Base-by-base conservation (phyloP, 2,329 filamentous ascomycete genomes). In the Aureobasidium sp. region DNA sequence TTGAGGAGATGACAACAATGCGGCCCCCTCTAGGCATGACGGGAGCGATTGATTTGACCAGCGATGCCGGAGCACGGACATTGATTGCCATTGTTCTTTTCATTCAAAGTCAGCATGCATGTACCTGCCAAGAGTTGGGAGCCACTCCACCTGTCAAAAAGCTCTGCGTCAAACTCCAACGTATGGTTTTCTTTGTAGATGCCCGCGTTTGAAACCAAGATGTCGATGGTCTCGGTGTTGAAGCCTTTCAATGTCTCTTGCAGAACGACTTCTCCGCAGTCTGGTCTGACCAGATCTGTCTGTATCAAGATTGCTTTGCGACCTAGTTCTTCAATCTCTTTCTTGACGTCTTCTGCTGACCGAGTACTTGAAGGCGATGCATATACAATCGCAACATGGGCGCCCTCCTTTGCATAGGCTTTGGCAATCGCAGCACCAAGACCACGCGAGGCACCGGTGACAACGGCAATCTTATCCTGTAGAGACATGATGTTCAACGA, bases 141-240 rank as follows among this genome's bases (percentile, higher is more conserved):
- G 3, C 6, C 2, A 37, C 54, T 59, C 9, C 9, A 59, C 54
- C 40, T 59, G 17, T 61, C 59, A 15, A 61, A 61, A 2, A 52
- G 7, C 11, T 44, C 48, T 6, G 37, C 17, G 5, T 50, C 47
- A 14, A 61, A 61, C 1, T 52, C 59, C 14, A 61, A 29, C 0
- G 59, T 52, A 39, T 61, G 47, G 11, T 45, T 56, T 12, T 52
- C 48, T 12, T 48, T 33, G 39, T 31, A 53, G 14, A 63, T 37
- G 19, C 79, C 85, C 0, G 84, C 83, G 64, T 83, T 85, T 2
- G 79, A 75, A 49, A 87, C 74, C 3, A 86, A 64, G 40, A 85
- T 78, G 72, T 88, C 84, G 65, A 87, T 80, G 63, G 77, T 78
- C 29, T 79, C 79, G 64, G 48, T 61, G 29, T 44, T 47, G 39